Conservation (phyloP, 2,329 filamentous ascomycete genomes). For the Aspergillus sp. region DNA sequence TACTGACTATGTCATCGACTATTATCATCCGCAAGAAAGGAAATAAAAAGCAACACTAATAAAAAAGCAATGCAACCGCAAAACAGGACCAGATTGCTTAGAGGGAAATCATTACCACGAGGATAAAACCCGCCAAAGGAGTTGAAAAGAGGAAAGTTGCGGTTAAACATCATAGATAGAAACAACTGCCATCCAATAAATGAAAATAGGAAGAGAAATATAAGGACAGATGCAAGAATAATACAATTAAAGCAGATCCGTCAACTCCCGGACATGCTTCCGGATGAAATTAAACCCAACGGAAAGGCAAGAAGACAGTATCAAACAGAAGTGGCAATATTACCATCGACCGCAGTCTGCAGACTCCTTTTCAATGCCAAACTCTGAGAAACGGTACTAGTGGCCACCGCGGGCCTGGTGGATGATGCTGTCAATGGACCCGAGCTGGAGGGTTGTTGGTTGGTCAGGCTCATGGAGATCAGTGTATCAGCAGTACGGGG, state of each 20-base stretch:
- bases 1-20: not conserved
- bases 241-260: not conserved
- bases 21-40: constrained; percentile 1
- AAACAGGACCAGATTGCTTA: not conserved
- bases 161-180: constrained; percentile 33
- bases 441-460: constrained; percentile 32
- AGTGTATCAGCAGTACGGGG: not conserved
- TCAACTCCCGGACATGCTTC: constrained; percentile 7
- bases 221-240: not conserved
- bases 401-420: constrained; percentile 26
- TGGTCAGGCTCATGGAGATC: constrained; percentile 36
- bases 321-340: constrained; percentile 17
- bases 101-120: constrained; percentile 32
- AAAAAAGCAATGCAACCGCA: not conserved
- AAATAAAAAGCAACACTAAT: constrained; percentile 7
- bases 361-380: constrained; percentile 37
- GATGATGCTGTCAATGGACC: constrained; percentile 30
- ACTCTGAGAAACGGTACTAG: constrained; percentile 20
- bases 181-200: constrained; percentile 6
- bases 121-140: constrained; percentile 33
- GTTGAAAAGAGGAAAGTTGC: constrained; percentile 33
- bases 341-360: constrained; percentile 42
- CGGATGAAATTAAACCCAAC: constrained; percentile 8
- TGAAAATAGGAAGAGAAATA: constrained; percentile 4
- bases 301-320: constrained; percentile 8